Evolutionary conservation across 1,284 basidiomycete genomes (phyloP).

Genomic region (Tilletia setariae): DNA sequence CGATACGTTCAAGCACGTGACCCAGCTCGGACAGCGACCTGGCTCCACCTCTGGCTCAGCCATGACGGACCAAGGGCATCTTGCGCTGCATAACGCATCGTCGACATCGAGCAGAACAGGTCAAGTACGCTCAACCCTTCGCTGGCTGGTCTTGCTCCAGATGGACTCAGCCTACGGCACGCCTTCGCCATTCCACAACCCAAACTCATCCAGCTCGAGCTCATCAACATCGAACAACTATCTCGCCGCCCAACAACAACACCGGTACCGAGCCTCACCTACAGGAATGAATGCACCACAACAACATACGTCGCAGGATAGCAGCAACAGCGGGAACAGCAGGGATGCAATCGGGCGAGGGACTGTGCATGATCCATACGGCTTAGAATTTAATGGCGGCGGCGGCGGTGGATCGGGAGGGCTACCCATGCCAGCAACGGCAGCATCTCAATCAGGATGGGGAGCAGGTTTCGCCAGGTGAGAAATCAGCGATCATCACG

Average conservation of each 20-base stretch:
- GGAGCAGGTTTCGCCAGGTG: slow-evolving; percentile 15
- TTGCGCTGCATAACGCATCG: neutral
- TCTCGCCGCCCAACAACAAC: neutral
- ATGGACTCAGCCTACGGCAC: no score
- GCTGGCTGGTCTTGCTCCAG: no score
- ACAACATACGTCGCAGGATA: neutral
- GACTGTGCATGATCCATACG: slow-evolving; percentile 6
- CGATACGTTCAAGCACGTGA: neutral
- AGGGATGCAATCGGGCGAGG: neutral
- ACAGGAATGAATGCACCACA: neutral
- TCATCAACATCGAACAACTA: neutral
- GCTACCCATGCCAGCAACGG: slow-evolving; percentile 4
- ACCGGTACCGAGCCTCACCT: neutral
- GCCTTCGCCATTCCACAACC: no score
- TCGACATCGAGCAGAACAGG: neutral
- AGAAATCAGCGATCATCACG: neutral
- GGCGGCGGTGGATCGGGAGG: neutral
- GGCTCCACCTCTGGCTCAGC: neutral
- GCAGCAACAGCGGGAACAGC: neutral
- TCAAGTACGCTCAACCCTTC: no score
- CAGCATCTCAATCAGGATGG: slow-evolving; percentile 7
- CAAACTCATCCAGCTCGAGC: neutral
- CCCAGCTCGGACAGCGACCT: neutral
- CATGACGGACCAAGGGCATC: neutral
- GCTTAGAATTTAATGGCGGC: neutral